Percentiles rank a stretch among this genome's conserved stretches.
phyloP scores from a whole-genome alignment of 148 eudicot species.

The Beta vulgaris region DNA sequence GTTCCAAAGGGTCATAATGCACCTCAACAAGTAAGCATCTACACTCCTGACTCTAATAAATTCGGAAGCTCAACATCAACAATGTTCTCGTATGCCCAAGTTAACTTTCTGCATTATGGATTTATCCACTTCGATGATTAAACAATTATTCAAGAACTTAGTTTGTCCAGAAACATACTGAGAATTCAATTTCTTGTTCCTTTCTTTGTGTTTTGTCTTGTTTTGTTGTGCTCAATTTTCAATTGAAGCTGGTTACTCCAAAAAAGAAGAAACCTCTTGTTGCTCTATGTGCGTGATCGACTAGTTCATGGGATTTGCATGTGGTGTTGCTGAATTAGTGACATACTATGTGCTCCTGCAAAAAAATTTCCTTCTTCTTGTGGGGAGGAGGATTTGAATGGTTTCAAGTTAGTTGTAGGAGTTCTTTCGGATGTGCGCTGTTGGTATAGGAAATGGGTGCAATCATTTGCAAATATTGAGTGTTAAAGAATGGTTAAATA shows the following conservation, averaged over 20 bases:
- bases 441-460: background rate
- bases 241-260: background rate
- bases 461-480: background rate
- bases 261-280: background rate
- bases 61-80: background rate
- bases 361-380: too few relatives aligned
- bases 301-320: background rate
- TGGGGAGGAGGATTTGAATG: background rate
- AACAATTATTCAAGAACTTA: background rate
- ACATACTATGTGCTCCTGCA: background rate
- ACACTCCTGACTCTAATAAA: background rate
- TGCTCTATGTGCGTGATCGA: background rate
- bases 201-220: background rate
- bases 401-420: background rate
- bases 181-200: background rate
- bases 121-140: background rate
- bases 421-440: background rate
- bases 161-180: background rate
- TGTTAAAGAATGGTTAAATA: background rate
- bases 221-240: background rate
- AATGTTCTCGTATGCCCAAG: background rate
- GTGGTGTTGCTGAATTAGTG: background rate
- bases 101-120: background rate
- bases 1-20: slow-evolving; percentile 84
- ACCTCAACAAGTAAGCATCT: slow-evolving; percentile 78